phyloP scores from a whole-genome alignment of 345 rosid species.

The Pistacia integerrima region DNA sequence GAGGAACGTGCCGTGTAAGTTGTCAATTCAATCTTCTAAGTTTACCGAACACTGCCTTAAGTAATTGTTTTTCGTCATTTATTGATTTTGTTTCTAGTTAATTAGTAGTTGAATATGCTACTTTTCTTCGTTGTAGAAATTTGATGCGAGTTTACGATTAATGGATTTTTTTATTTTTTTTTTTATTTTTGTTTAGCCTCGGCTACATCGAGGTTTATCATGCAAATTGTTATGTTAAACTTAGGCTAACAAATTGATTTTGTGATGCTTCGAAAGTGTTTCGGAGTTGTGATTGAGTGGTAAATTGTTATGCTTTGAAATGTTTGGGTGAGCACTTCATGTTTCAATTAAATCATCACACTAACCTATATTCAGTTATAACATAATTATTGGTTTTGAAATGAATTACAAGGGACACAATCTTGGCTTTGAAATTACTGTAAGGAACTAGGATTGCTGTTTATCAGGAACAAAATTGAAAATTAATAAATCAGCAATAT shows the following conservation, averaged over 20 bases:
- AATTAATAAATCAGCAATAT: neutral
- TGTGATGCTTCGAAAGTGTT: neutral
- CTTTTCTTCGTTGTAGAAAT: neutral
- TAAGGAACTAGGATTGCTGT: neutral
- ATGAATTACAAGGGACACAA: neutral
- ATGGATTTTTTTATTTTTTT: neutral
- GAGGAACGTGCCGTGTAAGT: constrained; percentile 80
- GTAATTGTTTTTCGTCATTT: neutral
- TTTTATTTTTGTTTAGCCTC: neutral
- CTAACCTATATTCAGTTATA: neutral
- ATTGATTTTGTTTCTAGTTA: constrained; percentile 1
- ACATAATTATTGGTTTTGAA: neutral
- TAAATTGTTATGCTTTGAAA: neutral
- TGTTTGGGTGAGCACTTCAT: neutral
- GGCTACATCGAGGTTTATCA: neutral
- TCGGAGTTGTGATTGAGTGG: neutral
- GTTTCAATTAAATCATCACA: neutral
- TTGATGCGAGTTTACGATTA: neutral
- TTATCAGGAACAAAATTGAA: neutral
- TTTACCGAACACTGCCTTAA: neutral
- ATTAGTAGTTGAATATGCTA: neutral
- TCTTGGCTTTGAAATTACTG: neutral
- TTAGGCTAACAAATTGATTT: neutral
- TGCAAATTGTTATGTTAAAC: neutral
- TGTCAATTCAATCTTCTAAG: neutral